A percentile compares a stretch with the other conserved stretches of the same genome.
These are phyloP conservation scores for Zymoseptoria crescenta DNA, from an alignment of 2,329 filamentous ascomycete species.

Conservation along the genomic window DNA sequence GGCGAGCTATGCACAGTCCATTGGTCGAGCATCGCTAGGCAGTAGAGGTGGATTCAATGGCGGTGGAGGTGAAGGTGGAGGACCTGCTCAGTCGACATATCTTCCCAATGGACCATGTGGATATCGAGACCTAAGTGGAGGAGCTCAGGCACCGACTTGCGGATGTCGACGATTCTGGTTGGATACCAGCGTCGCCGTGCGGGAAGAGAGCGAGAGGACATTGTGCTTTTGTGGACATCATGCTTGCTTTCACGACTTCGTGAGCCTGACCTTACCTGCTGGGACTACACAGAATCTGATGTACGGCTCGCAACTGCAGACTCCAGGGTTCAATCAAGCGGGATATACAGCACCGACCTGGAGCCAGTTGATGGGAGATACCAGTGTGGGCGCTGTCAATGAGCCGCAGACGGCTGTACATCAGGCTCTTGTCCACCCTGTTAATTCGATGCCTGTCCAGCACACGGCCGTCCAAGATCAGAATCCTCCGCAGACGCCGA, in stretches of 20 bases:
- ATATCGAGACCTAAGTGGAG: conserved; percentile 40
- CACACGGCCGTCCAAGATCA: neutral
- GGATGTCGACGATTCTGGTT: conserved; percentile 49
- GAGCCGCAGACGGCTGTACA: neutral
- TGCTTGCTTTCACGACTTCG: conserved; percentile 45
- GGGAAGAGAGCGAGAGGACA: conserved; percentile 26
- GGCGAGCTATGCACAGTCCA: conserved; percentile 17
- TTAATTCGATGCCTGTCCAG: neutral
- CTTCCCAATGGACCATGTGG: conserved; percentile 48
- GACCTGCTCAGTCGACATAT: conserved; percentile 13
- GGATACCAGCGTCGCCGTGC: conserved; percentile 17
- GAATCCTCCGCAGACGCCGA: neutral
- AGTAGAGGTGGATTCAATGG: neutral
- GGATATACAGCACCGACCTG: conserved; percentile 16
- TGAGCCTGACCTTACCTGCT: neutral
- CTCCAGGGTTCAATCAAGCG: conserved; percentile 6
- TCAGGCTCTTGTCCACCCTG: neutral
- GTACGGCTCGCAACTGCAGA: neutral
- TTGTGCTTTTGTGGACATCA: conserved; percentile 51
- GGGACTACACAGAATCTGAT: neutral
- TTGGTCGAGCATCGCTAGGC: conserved; percentile 17
- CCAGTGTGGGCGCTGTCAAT: neutral
- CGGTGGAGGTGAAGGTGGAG: conserved; percentile 5
- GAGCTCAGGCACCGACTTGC: conserved; percentile 39
- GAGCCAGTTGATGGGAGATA: conserved; percentile 16